These are phyloP conservation scores for Pythium volutum DNA, from an alignment of 352 stramenopile species.

Conservation along the genomic window DNA sequence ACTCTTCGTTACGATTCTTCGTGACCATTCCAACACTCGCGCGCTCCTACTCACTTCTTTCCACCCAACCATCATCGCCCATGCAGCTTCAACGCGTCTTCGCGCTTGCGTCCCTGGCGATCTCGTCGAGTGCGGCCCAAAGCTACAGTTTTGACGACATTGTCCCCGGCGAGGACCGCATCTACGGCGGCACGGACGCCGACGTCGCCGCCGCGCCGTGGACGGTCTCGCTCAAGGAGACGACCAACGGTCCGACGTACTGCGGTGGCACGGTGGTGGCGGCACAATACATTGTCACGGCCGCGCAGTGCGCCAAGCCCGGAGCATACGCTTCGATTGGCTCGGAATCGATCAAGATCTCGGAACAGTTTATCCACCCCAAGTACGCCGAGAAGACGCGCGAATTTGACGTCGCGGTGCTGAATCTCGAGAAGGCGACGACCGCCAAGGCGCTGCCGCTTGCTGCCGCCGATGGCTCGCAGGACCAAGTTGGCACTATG, in stretches of 20 bases:
- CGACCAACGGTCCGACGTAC: constrained; percentile 41
- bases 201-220: constrained; percentile 48
- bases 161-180: no score
- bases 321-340: constrained; percentile 44
- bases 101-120: no score
- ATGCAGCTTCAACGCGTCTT: no score
- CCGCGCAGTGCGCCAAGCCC: constrained; percentile 60
- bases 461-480: constrained; percentile 36
- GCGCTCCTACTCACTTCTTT: no score
- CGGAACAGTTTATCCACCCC: constrained; percentile 41
- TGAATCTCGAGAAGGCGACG: constrained; percentile 54
- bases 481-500: constrained; percentile 47
- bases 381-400: constrained; percentile 52
- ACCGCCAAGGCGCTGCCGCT: constrained; percentile 31
- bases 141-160: no score
- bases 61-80: no score
- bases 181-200: constrained; percentile 56
- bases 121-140: no score
- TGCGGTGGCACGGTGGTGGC: constrained; percentile 64
- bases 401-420: constrained; percentile 50
- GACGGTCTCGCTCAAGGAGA: constrained; percentile 54
- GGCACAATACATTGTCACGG: constrained; percentile 63
- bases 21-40: no score
- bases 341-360: constrained; percentile 44
- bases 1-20: no score